Conservation (phyloP, 176 grass and related monocot genomes). For the maize (Zea mays) region DNA sequence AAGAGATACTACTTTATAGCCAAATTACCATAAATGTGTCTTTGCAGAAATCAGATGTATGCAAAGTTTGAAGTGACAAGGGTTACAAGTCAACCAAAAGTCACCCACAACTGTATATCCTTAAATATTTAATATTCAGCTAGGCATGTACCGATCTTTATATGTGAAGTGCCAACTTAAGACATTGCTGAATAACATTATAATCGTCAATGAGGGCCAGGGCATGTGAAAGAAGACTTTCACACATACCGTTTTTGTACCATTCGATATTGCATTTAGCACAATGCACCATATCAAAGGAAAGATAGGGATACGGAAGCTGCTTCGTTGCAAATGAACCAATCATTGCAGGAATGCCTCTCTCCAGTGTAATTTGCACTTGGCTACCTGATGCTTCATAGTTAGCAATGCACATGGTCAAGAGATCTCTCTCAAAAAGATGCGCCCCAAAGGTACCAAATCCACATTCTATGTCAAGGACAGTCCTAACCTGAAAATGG, state of each 20-base stretch:
- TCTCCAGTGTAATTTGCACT: slow-evolving; percentile 97
- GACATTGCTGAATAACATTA: background rate
- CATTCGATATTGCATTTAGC: slow-evolving; percentile 88
- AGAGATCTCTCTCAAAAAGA: slow-evolving; percentile 72
- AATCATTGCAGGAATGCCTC: slow-evolving; percentile 96
- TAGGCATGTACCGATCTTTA: background rate
- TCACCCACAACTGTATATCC: slow-evolving; percentile 5
- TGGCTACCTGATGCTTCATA: slow-evolving; percentile 94
- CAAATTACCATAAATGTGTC: background rate
- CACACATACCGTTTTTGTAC: slow-evolving; percentile 78
- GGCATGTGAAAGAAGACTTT: background rate
- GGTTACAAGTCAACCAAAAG: background rate
- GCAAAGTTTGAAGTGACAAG: slow-evolving; percentile 8
- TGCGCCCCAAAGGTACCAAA: slow-evolving; percentile 95
- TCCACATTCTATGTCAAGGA: slow-evolving; percentile 97
- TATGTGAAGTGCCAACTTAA: background rate
- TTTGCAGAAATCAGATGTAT: background rate
- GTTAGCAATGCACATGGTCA: slow-evolving; percentile 98
- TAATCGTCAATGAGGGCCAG: slow-evolving; percentile 8
- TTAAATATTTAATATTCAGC: slow-evolving; percentile 22
- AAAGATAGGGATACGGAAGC: slow-evolving; percentile 88
- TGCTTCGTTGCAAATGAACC: slow-evolving; percentile 84
- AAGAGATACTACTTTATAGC: slow-evolving; percentile 13
- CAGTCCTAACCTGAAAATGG: slow-evolving; percentile 81
- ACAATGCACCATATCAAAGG: slow-evolving; percentile 97